Base-by-base conservation (phyloP, 2,329 filamentous ascomycete genomes). In the Aspergillus sp. region DNA sequence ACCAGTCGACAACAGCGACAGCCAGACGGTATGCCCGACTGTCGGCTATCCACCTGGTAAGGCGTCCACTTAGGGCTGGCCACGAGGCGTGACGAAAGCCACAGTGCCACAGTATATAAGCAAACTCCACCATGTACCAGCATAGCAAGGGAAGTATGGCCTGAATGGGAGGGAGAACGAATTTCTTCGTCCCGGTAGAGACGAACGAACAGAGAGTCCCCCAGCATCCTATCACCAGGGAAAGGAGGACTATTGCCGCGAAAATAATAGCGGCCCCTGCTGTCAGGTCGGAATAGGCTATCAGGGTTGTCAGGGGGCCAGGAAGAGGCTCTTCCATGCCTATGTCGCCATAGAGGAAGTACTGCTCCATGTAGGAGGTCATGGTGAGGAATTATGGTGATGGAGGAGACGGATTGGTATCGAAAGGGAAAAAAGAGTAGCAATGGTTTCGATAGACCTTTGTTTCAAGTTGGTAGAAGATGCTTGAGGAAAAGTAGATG, bases 341-440 rank as follows among this genome's bases (percentile, higher is more conserved):
- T 5, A 45, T 45, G 6, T 48, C 44, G 7, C 53, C 54, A 34
- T 47, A 54, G 9, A 56, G 38, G 34, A 53, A 52, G 7, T 48
- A 5, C 38, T 55, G 51, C n/a, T 56, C 52, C 3, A 32, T 5
- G 9, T 44, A 34, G 32, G 52, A 48, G 9, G 49, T 46, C 56
- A 57, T 58, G 27, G 41, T 47, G 27, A 46, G 36, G 6, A 19
- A 36, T 36, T 19, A 7, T 35, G n/a, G 12, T 27, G 9, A 29
- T 9, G 36, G 9, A 27, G 26, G 29, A 35, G 12, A 39, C 30
- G 8, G 35, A 19, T 19, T 5, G 19, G 34, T 19, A 19, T 5
- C 1, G 43, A 43, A 42, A 43, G 41, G 29, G 36, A 40, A n/a
- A 8, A 38, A 30, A 27, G 26, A 19, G 19, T 19, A 19, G 19